These are phyloP conservation scores for Colletotrichum camelliae DNA, from an alignment of 2,329 filamentous ascomycete genomes.

Conservation along the genomic window DNA sequence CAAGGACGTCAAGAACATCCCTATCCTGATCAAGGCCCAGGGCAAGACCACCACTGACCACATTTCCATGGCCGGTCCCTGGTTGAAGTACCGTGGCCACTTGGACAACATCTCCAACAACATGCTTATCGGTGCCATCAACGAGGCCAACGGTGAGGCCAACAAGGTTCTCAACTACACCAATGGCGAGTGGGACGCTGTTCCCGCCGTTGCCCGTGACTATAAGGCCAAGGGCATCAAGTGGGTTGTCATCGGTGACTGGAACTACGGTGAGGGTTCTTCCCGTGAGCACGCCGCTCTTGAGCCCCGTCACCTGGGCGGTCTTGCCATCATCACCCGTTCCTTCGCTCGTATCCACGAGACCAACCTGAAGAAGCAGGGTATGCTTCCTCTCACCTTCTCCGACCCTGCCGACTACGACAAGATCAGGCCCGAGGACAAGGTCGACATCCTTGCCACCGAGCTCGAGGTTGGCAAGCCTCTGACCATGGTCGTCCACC, in stretches of 20 bases:
- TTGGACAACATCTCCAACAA: constrained; percentile 99
- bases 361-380: constrained; percentile 99
- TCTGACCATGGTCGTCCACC: constrained; percentile 89
- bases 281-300: constrained; percentile 98
- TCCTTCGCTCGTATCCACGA: constrained; percentile 99
- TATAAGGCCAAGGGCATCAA: constrained; percentile 97
- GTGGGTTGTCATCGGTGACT: constrained; percentile 99
- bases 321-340: constrained; percentile 94
- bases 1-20: constrained; percentile 83
- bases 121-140: constrained; percentile 98
- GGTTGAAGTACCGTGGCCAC: constrained; percentile 98
- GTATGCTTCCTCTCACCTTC: constrained; percentile 99
- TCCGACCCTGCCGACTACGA: constrained; percentile 95
- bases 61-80: constrained; percentile 96
- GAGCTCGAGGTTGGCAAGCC: constrained; percentile 93
- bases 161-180: constrained; percentile 97
- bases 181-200: constrained; percentile 82
- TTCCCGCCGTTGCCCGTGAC: constrained; percentile 93
- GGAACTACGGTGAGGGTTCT: constrained; percentile 98
- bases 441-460: constrained; percentile 86
- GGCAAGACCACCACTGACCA: constrained; percentile 98
- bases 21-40: constrained; percentile 94
- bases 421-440: constrained; percentile 92
- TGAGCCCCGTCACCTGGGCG: constrained; percentile 95
- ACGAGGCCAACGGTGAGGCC: constrained; percentile 92